A percentile compares a stretch with the other conserved stretches of the same genome.
These are phyloP conservation scores for Flaveria floridana DNA, from an alignment of 140 eudicot species.

Conservation along the genomic window DNA sequence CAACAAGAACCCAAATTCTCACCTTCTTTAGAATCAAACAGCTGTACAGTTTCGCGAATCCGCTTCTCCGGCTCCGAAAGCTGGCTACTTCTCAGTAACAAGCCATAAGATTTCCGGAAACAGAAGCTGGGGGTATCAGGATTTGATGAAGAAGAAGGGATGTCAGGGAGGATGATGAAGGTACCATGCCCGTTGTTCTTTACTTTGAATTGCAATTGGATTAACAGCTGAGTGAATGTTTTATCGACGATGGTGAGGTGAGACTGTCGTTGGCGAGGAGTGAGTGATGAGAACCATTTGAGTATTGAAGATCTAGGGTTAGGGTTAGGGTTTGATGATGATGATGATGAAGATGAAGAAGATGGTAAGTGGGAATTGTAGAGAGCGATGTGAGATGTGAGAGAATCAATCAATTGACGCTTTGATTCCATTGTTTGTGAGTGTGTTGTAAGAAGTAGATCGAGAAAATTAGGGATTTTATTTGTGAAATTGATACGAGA, in stretches of 20 bases:
- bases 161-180: conserved; percentile 70
- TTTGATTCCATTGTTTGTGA: conserved; percentile 47
- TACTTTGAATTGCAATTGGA: conserved; percentile 50
- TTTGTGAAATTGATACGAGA: conserved; percentile 13
- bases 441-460: conserved; percentile 19
- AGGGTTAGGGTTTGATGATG: conserved; percentile 36
- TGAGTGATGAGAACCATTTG: conserved; percentile 76
- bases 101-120: conserved; percentile 56
- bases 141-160: conserved; percentile 42
- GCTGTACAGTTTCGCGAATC: conserved; percentile 38
- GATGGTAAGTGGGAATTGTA: conserved; percentile 46
- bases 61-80: conserved; percentile 31
- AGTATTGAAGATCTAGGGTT: conserved; percentile 59
- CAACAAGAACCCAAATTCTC: conserved; percentile 29
- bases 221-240: conserved; percentile 49
- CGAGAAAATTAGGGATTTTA: conserved; percentile 21
- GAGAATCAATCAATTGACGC: conserved; percentile 67
- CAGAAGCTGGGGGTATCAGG: conserved; percentile 58
- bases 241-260: conserved; percentile 59
- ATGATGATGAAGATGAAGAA: background rate
- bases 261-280: conserved; percentile 65
- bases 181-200: conserved; percentile 39
- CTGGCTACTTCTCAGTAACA: conserved; percentile 44
- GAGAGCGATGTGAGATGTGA: conserved; percentile 82
- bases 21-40: conserved; percentile 79